A percentile compares a stretch with the other conserved stretches of the same genome.
phyloP scores from a whole-genome alignment of 495 filamentous ascomycete species.

The Xylaria flabelliformis region DNA sequence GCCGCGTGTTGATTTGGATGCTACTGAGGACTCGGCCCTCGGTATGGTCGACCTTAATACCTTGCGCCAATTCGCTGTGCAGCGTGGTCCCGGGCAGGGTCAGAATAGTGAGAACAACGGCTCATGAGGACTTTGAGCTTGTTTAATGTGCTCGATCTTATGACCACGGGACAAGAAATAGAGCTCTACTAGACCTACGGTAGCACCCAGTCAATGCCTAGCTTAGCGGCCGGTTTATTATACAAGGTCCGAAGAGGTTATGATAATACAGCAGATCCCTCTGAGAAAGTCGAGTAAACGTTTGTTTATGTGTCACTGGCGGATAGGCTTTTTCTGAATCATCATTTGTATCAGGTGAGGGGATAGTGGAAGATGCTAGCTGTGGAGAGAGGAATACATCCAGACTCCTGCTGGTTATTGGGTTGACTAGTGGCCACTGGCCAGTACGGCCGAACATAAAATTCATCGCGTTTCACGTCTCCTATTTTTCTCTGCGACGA shows the following conservation, averaged over 20 bases:
- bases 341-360: neutral
- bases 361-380: neutral
- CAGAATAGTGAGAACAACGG: slow-evolving; percentile 26
- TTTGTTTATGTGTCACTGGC: neutral
- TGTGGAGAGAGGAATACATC: neutral
- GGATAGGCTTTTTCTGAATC: neutral
- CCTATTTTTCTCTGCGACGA: neutral
- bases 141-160: neutral
- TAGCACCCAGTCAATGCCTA: neutral
- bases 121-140: neutral
- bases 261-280: no score
- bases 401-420: neutral
- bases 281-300: no score
- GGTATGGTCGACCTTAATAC: slow-evolving; percentile 50
- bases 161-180: no score
- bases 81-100: slow-evolving; percentile 35
- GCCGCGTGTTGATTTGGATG: slow-evolving; percentile 51
- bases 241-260: neutral
- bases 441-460: neutral
- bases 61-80: slow-evolving; percentile 51
- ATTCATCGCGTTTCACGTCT: neutral
- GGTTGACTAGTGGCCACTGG: neutral
- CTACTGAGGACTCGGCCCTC: slow-evolving; percentile 58
- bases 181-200: neutral
- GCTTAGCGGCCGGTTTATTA: neutral